Evolutionary conservation across 257 asterid species (phyloP).

Genomic region (Solanum bulbocastanum): DNA sequence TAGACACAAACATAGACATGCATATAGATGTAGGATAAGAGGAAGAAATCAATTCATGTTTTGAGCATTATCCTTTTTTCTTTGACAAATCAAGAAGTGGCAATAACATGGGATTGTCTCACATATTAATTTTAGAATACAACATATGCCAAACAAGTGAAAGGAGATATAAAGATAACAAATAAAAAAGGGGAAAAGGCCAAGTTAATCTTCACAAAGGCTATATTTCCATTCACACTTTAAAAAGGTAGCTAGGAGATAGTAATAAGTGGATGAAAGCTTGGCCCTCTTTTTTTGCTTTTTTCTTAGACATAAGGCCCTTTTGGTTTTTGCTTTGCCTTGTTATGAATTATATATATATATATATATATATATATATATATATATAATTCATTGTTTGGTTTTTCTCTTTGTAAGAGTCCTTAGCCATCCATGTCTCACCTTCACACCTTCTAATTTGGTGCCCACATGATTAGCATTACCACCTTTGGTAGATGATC

Average conservation of each 20-base stretch:
- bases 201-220: background rate
- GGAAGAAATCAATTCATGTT: background rate
- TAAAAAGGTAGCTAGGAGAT: background rate
- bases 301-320: background rate
- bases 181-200: background rate
- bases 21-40: background rate
- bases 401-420: slow-evolving; percentile 46
- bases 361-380: background rate
- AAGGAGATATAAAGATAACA: background rate
- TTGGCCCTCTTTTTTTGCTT: background rate
- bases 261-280: background rate
- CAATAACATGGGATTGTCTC: slow-evolving; percentile 1
- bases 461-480: slow-evolving; percentile 55
- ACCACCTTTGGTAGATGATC: slow-evolving; percentile 40
- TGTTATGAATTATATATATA: background rate
- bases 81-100: background rate
- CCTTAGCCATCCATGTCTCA: slow-evolving; percentile 66
- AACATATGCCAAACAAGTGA: background rate
- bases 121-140: background rate
- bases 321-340: background rate
- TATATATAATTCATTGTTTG: slow-evolving; percentile 29
- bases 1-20: background rate
- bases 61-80: background rate
- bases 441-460: slow-evolving; percentile 46
- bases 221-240: background rate